Evolutionary conservation across 495 filamentous ascomycete species (phyloP), one percentile per base, ranked within the genome.

Genomic region (Aspergillus sclerotioniger): DNA sequence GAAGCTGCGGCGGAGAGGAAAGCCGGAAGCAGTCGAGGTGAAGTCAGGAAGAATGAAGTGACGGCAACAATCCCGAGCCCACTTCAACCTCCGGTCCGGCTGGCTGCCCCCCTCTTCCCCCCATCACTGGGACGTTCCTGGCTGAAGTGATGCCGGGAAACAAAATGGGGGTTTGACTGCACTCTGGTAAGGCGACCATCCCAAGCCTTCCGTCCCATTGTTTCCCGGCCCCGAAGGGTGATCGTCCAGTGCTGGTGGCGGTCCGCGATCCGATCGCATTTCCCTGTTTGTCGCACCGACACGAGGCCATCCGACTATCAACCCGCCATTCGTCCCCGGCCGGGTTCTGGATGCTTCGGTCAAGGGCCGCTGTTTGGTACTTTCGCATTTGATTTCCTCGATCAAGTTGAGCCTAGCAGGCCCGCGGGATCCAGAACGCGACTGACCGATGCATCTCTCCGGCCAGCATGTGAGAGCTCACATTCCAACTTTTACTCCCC

Each of bases 1-100:
- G 41, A 49, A 59, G 43, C 44, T 52, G 58, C 48, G 50, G 29
- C 51, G 61, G 51, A 50, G 57, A 65, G 64, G 50, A 57, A 57
- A 53, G 62, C 51, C 25, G 53, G 43, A 61, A 51, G 33, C 41
- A 43, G 58, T 56, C 60, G 58, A 58, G 56, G 51, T 47, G 51
- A 53, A 57, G 56, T 54, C 32, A 56, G 41, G 31, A 15, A 21
- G 32, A 43, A 43, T 49, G 54, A 51, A 51, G 33, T 50, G 47
- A 50, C 25, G 47, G 47, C 47, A 50, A 32, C 47, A 31, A 28
- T 50, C 9, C 47, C 47, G 47, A 25, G 25, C 47, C 47, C 47
- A 32, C 47, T 50, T 16, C 25, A 2, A 50, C 25, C 25, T 29
- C 21, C 6, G 21, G 10, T 12, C 13, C 21, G 4, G 20, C 5